These are phyloP conservation scores for Monilinia fructigena DNA, from an alignment of 2,329 filamentous ascomycete genomes.

Conservation along the genomic window DNA sequence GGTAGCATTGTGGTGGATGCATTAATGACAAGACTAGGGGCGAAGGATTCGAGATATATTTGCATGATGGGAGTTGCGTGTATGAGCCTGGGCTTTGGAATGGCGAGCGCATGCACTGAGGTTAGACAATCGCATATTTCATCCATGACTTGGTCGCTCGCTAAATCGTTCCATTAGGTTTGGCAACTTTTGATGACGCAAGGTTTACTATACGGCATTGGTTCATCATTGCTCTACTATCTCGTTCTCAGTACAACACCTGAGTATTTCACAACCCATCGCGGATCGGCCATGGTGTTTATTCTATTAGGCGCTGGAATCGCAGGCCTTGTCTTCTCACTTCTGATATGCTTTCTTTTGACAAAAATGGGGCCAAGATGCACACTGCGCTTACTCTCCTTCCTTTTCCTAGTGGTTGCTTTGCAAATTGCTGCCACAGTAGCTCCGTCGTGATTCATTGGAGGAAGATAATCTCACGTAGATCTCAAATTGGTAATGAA, in stretches of 20 bases:
- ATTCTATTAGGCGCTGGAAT: slow-evolving; percentile 46
- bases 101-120: slow-evolving; percentile 42
- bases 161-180: slow-evolving; percentile 35
- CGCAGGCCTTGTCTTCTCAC: slow-evolving; percentile 46
- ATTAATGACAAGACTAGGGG: slow-evolving; percentile 46
- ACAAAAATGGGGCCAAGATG: slow-evolving; percentile 46
- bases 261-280: slow-evolving; percentile 50
- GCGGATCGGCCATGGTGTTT: slow-evolving; percentile 48
- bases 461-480: slow-evolving; percentile 43
- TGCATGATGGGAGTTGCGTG: slow-evolving; percentile 45
- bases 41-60: slow-evolving; percentile 41
- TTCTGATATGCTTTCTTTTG: slow-evolving; percentile 45
- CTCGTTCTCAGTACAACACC: slow-evolving; percentile 48
- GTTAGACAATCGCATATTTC: slow-evolving; percentile 20
- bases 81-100: slow-evolving; percentile 46
- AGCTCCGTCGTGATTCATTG: slow-evolving; percentile 43
- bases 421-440: slow-evolving; percentile 45
- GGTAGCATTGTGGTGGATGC: slow-evolving; percentile 52
- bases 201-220: slow-evolving; percentile 48
- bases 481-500: slow-evolving; percentile 42
- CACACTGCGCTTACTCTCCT: slow-evolving; percentile 45
- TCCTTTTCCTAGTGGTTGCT: slow-evolving; percentile 43
- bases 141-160: not conserved
- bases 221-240: slow-evolving; percentile 45
- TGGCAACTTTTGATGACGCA: slow-evolving; percentile 48